Evolutionary conservation across 768 basidiomycete species (phyloP), one percentile per base, ranked within the genome.

Genomic region (Russula virescens): DNA sequence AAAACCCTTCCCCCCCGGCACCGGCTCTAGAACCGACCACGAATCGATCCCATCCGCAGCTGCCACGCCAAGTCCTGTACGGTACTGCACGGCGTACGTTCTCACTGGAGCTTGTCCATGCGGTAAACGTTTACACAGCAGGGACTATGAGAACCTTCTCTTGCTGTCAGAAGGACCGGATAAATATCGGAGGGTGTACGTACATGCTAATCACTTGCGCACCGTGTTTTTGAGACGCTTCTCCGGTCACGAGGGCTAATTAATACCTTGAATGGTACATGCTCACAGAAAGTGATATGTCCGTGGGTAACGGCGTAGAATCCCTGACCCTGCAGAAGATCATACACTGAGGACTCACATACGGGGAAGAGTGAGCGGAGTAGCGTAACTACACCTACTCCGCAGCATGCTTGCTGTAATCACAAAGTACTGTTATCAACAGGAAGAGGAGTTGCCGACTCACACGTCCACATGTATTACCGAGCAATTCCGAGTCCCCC

Each of bases 381-480:
- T 9, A 51, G n/a, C 28, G 42, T 19, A 19, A 43, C 42, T 19
- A 19, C 18, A 5, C 8, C 38, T 14, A 38, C 13, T 11, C 38
- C 13, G 38, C 38, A 38, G 10, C 38, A 38, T 38, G 38, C 10
- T 38, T 11, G 13, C 2, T 38, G 38, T 11, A 11, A 38, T 38
- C 13, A 5, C 38, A 14, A 31, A 31, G 38, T 9, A 25, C 50
- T 23, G 34, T 25, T 28, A 40, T 9, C 26, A 51, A 18, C 14
- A 40, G 54, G 6, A 40, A 53, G 6, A 38, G 13, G 38, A 7
- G 38, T 31, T 31, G 31, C 31, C 31, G 31, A 31, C 8, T 31
- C 31, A 31, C 31, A 38, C 38, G 6, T 38, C 71, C 70, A 96
- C 95, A 98, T 55, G 98, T 31, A 31, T 31, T 8, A 79, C 73